Base-by-base conservation (phyloP, 352 stramenopile species). In the Pythium scleroteichum region DNA sequence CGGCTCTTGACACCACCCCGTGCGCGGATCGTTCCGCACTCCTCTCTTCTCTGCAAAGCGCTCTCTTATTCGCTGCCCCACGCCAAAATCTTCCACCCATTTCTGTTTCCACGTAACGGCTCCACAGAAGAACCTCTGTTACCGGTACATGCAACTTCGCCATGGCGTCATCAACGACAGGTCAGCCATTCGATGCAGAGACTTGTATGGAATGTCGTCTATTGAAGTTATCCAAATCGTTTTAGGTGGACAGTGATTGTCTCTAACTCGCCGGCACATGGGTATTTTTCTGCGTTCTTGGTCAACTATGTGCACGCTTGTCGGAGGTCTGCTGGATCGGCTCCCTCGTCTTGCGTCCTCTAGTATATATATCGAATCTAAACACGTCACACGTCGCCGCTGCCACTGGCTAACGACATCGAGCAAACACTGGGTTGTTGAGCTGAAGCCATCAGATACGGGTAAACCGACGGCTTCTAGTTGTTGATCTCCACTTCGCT, bases 401-500 rank as follows among this genome's bases (percentile, higher is more conserved):
- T 48, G 41, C 41, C 14, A 13, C 16, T 14, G 41, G 14, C 16
- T 24, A 26, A 26, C 19, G 41, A 14, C 10, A 20, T 20, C 19
- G 41, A 20, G 46, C 46, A 53, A 33, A 22, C 13, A 26, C 44
- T 33, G 14, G 44, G 4, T 53, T 22, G 24, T 20, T 26, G n/a
- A 12, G 12, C 16, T 8, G 19, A 27, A 35, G 29, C 29, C 29
- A 35, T 5, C 14, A 20, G 3, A 24, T 17, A 35, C 14, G 0
- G 6, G 23, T 16, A 16, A 27, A 20, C 17, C 20, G n/a, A 1
- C 12, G 17, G 20, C 12, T 24, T 70, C 70, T 88, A 87, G 47
- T 83, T n/a, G n/a, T n/a, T 85, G 32, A 69, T 33, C 29, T 93
- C 81, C n/a, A 68, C 55, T 35, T 90, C 79, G 64, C 65, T 76